A percentile compares a stretch with the other conserved stretches of the same genome.
Conservation (phyloP, 2,329 filamentous ascomycete genomes). For the Fusarium sp. region DNA sequence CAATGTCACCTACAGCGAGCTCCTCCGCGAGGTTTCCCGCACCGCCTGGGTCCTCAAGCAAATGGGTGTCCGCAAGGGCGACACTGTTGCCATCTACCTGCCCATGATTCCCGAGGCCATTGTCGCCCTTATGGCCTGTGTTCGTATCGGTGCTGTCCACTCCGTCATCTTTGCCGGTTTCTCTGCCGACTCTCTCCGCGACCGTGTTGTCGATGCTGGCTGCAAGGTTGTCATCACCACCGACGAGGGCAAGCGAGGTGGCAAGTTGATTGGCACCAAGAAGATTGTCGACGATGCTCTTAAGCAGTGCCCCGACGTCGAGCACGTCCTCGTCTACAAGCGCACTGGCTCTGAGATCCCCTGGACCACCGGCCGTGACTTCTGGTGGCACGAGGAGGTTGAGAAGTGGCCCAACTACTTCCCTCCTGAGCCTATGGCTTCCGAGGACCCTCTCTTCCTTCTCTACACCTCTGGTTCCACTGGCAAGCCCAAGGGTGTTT, state of each 20-base stretch:
- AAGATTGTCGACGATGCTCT: constrained; percentile 98
- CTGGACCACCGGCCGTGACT: constrained; percentile 88
- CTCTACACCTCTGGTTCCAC: constrained; percentile 98
- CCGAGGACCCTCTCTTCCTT: constrained; percentile 96
- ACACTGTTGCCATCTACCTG: constrained; percentile 96
- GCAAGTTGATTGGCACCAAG: constrained; percentile 97
- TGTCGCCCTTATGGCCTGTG: constrained; percentile 89
- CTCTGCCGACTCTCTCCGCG: constrained; percentile 93
- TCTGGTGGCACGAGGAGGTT: constrained; percentile 99
- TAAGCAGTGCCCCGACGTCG: constrained; percentile 93
- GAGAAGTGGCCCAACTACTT: constrained; percentile 97
- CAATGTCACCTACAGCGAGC: constrained; percentile 91
- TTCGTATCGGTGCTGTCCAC: constrained; percentile 94
- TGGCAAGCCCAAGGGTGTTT: constrained; percentile 97
- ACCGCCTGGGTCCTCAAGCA: constrained; percentile 90
- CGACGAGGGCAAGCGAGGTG: constrained; percentile 97
- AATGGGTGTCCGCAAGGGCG: constrained; percentile 96
- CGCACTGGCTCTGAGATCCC: constrained; percentile 94
- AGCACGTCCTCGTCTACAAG: constrained; percentile 90
- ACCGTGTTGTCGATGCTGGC: constrained; percentile 91
- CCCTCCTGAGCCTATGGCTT: constrained; percentile 87
- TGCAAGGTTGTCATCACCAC: constrained; percentile 96
- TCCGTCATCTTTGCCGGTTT: constrained; percentile 98
- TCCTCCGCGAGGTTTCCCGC: constrained; percentile 90
- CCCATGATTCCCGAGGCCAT: constrained; percentile 99